Percentiles rank a stretch among this genome's conserved stretches.
These are phyloP conservation scores for sorghum (Sorghum bicolor) DNA, from an alignment of 176 grass and related monocot species.

Conservation along the genomic window Sorghum_bicolor_NCBIv3 NC_012870.2:65742001-65742500, in stretches of 20 bases:
- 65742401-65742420: background rate
- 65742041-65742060: slow-evolving; percentile 6
- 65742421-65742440: background rate
- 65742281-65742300: no score
- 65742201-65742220: no score
- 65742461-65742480: background rate
- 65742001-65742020: slow-evolving; percentile 17
- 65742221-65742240: no score
- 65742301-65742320: no score
- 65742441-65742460: no score
- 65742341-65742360: background rate
- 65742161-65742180: no score
- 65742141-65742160: no score
- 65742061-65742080: background rate
- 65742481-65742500: background rate
- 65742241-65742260: no score
- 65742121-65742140: no score
- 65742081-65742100: background rate
- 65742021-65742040: background rate
- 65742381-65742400: background rate
- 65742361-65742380: slow-evolving; percentile 11
- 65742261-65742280: no score
- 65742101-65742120: no score
- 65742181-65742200: no score
- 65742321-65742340: background rate